Evolutionary conservation across 768 basidiomycete genomes (phyloP).

Genomic region (Scleroderma citrinum): DNA sequence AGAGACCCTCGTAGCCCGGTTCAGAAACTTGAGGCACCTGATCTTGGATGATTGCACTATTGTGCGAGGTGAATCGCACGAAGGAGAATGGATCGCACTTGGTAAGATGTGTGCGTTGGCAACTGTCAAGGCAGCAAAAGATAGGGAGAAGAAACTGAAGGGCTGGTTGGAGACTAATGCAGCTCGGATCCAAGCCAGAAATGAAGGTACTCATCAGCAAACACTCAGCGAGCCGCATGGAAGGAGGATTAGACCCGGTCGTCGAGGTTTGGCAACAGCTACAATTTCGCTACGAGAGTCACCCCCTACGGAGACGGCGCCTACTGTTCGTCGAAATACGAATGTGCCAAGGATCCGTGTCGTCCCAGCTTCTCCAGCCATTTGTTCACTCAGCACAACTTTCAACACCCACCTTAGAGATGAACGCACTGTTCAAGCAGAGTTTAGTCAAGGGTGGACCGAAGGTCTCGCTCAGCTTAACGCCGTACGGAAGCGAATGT

Average conservation of each 20-base stretch:
- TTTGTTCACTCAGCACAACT: constrained; percentile 46
- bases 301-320: constrained; percentile 12
- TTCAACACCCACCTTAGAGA: constrained; percentile 25
- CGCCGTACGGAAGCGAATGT: constrained; percentile 42
- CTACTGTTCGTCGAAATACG: constrained; percentile 6
- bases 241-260: constrained; percentile 36
- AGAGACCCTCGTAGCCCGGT: constrained; percentile 46
- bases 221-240: neutral
- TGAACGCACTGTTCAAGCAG: constrained; percentile 36
- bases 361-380: constrained; percentile 46
- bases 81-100: constrained; percentile 53
- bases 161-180: constrained; percentile 39
- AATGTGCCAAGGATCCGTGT: constrained; percentile 44
- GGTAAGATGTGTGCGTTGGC: constrained; percentile 58
- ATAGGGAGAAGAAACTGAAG: constrained; percentile 59
- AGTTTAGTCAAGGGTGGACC: constrained; percentile 59
- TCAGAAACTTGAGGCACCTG: constrained; percentile 52
- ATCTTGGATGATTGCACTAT: constrained; percentile 64
- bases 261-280: constrained; percentile 59
- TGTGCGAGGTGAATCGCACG: constrained; percentile 44
- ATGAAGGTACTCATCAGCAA: constrained; percentile 1
- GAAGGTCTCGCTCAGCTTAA: constrained; percentile 50
- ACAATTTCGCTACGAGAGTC: constrained; percentile 52
- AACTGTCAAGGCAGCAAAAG: constrained; percentile 55
- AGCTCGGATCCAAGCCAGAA: neutral